Conservation (phyloP, 352 stramenopile genomes). For the Pseudoperonospora humuli region DNA sequence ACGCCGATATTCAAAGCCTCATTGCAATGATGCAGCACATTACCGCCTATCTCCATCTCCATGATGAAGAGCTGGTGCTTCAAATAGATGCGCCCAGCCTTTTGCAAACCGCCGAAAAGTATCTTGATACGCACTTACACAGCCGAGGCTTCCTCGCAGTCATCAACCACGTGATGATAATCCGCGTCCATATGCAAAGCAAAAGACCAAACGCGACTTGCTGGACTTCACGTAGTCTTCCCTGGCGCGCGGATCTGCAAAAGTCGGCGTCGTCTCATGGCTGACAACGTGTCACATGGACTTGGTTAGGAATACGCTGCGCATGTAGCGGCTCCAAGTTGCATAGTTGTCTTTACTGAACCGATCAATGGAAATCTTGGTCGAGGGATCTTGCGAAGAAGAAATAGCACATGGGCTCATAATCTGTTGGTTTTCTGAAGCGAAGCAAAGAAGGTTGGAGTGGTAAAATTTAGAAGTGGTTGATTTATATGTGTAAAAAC, state of each 20-base stretch:
- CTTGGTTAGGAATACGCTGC: not conserved
- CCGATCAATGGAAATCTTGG: slow-evolving; percentile 12
- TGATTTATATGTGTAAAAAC: too few species aligned
- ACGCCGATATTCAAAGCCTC: slow-evolving; percentile 1
- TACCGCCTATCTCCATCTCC: slow-evolving; percentile 1
- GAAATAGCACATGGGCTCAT: slow-evolving; percentile 16
- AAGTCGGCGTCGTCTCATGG: not conserved
- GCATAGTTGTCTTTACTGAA: not conserved
- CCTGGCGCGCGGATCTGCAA: not conserved
- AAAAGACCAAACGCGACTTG: slow-evolving; percentile 22
- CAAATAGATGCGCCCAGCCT: slow-evolving; percentile 19
- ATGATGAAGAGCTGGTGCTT: slow-evolving; percentile 10
- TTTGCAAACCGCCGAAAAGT: slow-evolving; percentile 8
- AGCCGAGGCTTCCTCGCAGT: slow-evolving; percentile 18
- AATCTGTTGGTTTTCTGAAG: not conserved
- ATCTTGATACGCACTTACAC: slow-evolving; percentile 8
- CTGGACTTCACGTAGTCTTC: slow-evolving; percentile 18
- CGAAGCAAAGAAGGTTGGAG: not conserved
- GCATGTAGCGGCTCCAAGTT: slow-evolving; percentile 1
- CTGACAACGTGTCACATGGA: not conserved
- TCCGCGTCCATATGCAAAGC: slow-evolving; percentile 19
- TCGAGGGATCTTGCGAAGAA: slow-evolving; percentile 6
- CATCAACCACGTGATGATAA: slow-evolving; percentile 18
- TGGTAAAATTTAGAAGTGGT: too few species aligned
- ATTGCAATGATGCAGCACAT: slow-evolving; percentile 6